phyloP scores from a whole-genome alignment of 495 filamentous ascomycete genomes.

The Penicillium salamii region DNA sequence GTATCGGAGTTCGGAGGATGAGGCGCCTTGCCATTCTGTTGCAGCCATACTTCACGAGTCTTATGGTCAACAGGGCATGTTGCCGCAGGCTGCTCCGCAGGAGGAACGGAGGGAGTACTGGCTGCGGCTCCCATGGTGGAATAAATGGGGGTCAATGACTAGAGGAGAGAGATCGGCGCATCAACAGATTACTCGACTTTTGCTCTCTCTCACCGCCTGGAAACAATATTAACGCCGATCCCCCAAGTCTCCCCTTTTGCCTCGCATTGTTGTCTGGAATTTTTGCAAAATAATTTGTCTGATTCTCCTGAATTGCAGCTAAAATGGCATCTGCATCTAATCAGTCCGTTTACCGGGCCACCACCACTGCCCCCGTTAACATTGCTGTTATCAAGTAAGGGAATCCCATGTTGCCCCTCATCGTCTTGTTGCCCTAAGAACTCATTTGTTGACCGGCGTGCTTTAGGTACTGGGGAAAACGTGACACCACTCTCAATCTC shows the following conservation, averaged over 20 bases:
- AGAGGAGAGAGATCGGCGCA: constrained; percentile 15
- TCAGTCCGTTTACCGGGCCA: constrained; percentile 73
- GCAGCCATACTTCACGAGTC: constrained; percentile 79
- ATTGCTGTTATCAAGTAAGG: constrained; percentile 96
- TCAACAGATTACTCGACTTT: constrained; percentile 22
- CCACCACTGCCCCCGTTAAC: constrained; percentile 96
- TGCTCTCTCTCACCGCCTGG: constrained; percentile 34
- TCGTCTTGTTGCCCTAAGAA: constrained; percentile 8
- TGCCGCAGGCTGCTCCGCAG: constrained; percentile 26
- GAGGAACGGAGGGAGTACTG: constrained; percentile 38
- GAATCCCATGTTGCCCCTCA: constrained; percentile 16
- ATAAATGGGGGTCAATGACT: constrained; percentile 6
- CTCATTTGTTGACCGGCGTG: constrained; percentile 20
- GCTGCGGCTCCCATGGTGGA: constrained; percentile 39
- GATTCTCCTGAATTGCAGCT: constrained; percentile 3
- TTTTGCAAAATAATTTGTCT: constrained; percentile 4
- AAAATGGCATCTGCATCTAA: constrained; percentile 45
- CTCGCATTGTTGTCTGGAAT: constrained; percentile 1
- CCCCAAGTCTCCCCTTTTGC: constrained; percentile 17
- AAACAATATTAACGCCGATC: constrained; percentile 13
- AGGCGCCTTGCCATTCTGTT: constrained; percentile 40
- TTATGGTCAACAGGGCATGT: constrained; percentile 86
- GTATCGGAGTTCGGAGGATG: constrained; percentile 30
- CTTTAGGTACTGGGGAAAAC: constrained; percentile 93
- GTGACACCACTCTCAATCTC: constrained; percentile 86